Evolutionary conservation across 768 basidiomycete species (phyloP), one percentile per base, ranked within the genome.

Genomic region (Sarcodon sp.): DNA sequence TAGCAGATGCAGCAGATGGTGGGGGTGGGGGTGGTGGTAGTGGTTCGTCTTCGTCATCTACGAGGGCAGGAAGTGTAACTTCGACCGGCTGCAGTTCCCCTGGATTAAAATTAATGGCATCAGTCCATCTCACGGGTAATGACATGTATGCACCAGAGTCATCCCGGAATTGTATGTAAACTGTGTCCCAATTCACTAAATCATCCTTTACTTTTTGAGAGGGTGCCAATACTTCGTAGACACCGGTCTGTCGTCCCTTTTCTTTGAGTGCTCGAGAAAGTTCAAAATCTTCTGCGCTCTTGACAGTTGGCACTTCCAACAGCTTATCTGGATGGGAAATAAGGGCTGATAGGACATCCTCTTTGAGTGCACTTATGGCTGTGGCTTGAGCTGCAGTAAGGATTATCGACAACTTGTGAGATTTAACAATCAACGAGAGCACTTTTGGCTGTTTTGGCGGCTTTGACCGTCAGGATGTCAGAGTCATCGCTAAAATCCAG

Each of bases 151-250:
- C 62, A 87, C 86, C 80, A 43, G 71, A 66, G 34, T 67, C 61
- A 57, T 82, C 73, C 53, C 69, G 75, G 54, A 87, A 87, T 57
- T 78, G 81, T 33, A 89, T 57, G 55, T 76, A 87, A 15, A 88
- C 51, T 11, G 63, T 64, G 36, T 87, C 86, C 80, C 84, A 89
- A 47, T 77, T 78, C 2, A 60, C 58, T 45, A 85, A 62, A 3
- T 69, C 64, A 46, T 69, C 71, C 38, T 76, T 77, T 39, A 77
- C 68, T 41, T 75, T 55, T 43, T 60, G 51, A 60, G 68, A 16
- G 58, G 67, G 60, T 11, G 75, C 70, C 47, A 88, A 59, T 2
- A 68, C 57, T 47, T 79, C 76, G 59, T 79, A 86, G 45, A 66
- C 59, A 18, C 69, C 70, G 8, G 67, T 75, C 7, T 64, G 53